Conservation (phyloP, 306 rosid species). For the Lathyrus oleraceus region DNA sequence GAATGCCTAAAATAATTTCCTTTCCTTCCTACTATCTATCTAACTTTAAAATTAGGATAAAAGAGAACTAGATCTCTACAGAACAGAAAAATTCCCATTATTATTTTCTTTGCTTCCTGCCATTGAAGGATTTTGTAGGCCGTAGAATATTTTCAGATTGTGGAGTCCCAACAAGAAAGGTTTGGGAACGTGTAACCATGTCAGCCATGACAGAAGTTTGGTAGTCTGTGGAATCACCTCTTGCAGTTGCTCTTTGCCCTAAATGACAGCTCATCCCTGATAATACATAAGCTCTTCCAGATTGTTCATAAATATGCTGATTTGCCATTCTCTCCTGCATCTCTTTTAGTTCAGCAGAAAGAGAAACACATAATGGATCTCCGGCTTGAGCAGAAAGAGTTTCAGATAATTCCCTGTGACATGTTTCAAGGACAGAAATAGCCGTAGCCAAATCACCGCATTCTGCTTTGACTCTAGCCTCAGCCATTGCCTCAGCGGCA, state of each 20-base stretch:
- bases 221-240: conserved; percentile 87
- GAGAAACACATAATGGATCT: conserved; percentile 62
- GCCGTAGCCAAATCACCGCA: conserved; percentile 69
- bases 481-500: conserved; percentile 76
- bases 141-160: conserved; percentile 42
- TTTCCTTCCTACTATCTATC: conserved; percentile 34
- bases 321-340: conserved; percentile 94
- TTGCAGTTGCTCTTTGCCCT: conserved; percentile 90
- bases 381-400: conserved; percentile 62
- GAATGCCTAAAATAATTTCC: conserved; percentile 21
- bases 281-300: conserved; percentile 87
- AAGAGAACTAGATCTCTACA: conserved; percentile 31
- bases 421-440: conserved; percentile 63
- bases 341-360: conserved; percentile 79
- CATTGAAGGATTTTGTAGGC: conserved; percentile 51
- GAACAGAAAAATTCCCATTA: not conserved
- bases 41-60: conserved; percentile 8
- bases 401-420: conserved; percentile 56
- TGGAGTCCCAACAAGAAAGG: conserved; percentile 53
- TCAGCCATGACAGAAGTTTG: conserved; percentile 84
- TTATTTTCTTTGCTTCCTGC: conserved; percentile 37
- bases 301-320: conserved; percentile 66
- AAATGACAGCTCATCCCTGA: conserved; percentile 94
- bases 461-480: conserved; percentile 77
- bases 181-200: conserved; percentile 86